Evolutionary conservation across 1,284 basidiomycete genomes (phyloP).

Genomic region (Ceraceosorus guamensis): DNA sequence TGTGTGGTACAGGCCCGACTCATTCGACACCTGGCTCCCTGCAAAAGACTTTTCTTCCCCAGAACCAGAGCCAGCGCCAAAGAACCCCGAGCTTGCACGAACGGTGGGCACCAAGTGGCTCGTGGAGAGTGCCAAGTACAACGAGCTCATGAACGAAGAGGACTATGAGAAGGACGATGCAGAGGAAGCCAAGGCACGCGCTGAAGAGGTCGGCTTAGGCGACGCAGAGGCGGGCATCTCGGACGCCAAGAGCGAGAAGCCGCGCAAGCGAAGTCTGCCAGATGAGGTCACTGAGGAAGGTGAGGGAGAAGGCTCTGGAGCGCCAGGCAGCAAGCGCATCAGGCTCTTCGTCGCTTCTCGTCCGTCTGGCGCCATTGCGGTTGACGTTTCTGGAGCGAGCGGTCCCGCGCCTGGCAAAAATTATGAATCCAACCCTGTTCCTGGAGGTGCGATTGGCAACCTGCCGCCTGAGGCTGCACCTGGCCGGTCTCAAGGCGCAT

Average conservation of each 20-base stretch:
- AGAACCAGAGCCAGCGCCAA: slow-evolving; percentile 35
- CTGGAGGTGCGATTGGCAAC: slow-evolving; percentile 41
- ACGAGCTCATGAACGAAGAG: slow-evolving; percentile 48
- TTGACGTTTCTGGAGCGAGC: slow-evolving; percentile 39
- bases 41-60: slow-evolving; percentile 44
- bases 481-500: slow-evolving; percentile 10
- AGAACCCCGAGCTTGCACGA: slow-evolving; percentile 25
- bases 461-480: slow-evolving; percentile 27
- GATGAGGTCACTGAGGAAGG: slow-evolving; percentile 29
- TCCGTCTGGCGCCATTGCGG: slow-evolving; percentile 37
- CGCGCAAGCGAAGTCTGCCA: slow-evolving; percentile 40
- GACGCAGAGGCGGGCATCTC: slow-evolving; percentile 6
- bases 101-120: slow-evolving; percentile 40
- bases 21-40: slow-evolving; percentile 49
- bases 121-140: slow-evolving; percentile 38
- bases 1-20: slow-evolving; percentile 48
- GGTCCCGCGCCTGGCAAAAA: slow-evolving; percentile 45
- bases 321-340: slow-evolving; percentile 35
- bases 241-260: background rate
- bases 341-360: slow-evolving; percentile 41
- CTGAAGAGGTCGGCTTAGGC: background rate
- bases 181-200: slow-evolving; percentile 14
- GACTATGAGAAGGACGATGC: slow-evolving; percentile 44
- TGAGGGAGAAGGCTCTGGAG: slow-evolving; percentile 16
- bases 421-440: slow-evolving; percentile 44